Base-by-base conservation (phyloP, 1,284 basidiomycete species). In the Marasmius fiardii region DNA sequence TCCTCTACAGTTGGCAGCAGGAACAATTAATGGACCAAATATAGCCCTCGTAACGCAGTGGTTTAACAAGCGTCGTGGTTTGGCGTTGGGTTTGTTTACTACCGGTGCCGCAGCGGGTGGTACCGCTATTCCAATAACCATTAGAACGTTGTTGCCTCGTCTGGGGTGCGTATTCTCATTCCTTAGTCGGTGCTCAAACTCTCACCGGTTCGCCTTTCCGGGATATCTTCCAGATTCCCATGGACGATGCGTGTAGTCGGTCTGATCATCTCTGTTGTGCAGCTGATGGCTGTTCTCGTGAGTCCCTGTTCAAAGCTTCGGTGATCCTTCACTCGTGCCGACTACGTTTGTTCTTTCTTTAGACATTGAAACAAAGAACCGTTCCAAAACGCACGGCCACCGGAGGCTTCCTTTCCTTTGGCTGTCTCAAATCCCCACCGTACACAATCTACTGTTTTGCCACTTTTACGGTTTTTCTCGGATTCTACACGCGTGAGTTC, bases 191-290 rank as follows among this genome's bases (percentile, higher is more conserved):
- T 54, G 60, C 8, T 53, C 57, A 10, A 43, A 55, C 28, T 53
- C 54, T 31, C 28, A 31, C 10, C 14, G 44, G n/a, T n/a, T n/a
- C n/a, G n/a, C n/a, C n/a, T n/a, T n/a, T n/a, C n/a, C n/a, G n/a
- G n/a, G 24, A 2, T 35, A 8, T 54, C 18, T 47, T 11, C 6
- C 43, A 78, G 76, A 3, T 79, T 78, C 61, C 62, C 65, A 45
- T 79, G 77, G 77, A 75, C 76, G 1, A 76, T 78, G 72, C 72
- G 77, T n/a, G 69, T 77, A 39, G 53, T 78, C 8, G 76, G 68
- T 0, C 74, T 78, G 58, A 71, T 78, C 16, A 60, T 76, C 16
- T 49, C 76, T 5, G 55, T 65, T 21, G 55, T 68, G 3, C 62
- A 75, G 4, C 62, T 64, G 7, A 62, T 74, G 23, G 67, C 69